Percentiles rank a stretch among this genome's conserved stretches.
These are phyloP conservation scores for Aspergillus sp. DNA, from an alignment of 2,329 filamentous ascomycete species.

Conservation along the genomic window DNA sequence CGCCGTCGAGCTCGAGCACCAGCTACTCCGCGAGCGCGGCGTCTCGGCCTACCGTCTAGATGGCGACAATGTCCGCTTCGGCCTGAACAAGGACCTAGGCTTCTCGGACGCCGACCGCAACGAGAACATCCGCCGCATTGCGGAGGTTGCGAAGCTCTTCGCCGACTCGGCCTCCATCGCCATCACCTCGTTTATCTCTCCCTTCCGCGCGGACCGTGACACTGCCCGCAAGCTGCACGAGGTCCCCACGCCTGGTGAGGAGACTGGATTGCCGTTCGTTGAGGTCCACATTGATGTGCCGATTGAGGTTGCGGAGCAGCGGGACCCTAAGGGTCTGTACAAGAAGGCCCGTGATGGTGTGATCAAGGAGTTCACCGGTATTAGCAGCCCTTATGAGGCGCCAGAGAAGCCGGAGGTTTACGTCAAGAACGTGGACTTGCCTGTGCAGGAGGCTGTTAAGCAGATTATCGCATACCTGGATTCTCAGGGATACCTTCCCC, in stretches of 20 bases:
- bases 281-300: slow-evolving; percentile 94
- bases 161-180: slow-evolving; percentile 85
- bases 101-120: slow-evolving; percentile 92
- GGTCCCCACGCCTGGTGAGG: slow-evolving; percentile 57
- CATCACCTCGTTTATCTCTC: slow-evolving; percentile 95
- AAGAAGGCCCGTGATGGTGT: slow-evolving; percentile 92
- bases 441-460: slow-evolving; percentile 83
- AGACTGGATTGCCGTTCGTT: slow-evolving; percentile 74
- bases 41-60: slow-evolving; percentile 88
- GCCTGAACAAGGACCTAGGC: slow-evolving; percentile 94
- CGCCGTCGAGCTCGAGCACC: slow-evolving; percentile 93
- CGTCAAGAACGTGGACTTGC: slow-evolving; percentile 77
- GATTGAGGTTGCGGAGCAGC: slow-evolving; percentile 86
- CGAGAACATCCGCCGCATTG: slow-evolving; percentile 96
- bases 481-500: slow-evolving; percentile 62
- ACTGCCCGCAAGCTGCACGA: slow-evolving; percentile 79
- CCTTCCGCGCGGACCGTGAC: slow-evolving; percentile 83
- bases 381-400: slow-evolving; percentile 92
- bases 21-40: slow-evolving; percentile 73
- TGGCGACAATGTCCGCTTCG: slow-evolving; percentile 97
- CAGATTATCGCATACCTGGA: slow-evolving; percentile 80
- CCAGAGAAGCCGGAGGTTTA: slow-evolving; percentile 83
- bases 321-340: slow-evolving; percentile 96
- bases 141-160: slow-evolving; percentile 95
- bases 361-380: slow-evolving; percentile 96